A percentile compares a stretch with the other conserved stretches of the same genome.
Evolutionary conservation across 2,329 filamentous ascomycete species (phyloP).

Genomic region (Rhinocladiella mackenziei): DNA sequence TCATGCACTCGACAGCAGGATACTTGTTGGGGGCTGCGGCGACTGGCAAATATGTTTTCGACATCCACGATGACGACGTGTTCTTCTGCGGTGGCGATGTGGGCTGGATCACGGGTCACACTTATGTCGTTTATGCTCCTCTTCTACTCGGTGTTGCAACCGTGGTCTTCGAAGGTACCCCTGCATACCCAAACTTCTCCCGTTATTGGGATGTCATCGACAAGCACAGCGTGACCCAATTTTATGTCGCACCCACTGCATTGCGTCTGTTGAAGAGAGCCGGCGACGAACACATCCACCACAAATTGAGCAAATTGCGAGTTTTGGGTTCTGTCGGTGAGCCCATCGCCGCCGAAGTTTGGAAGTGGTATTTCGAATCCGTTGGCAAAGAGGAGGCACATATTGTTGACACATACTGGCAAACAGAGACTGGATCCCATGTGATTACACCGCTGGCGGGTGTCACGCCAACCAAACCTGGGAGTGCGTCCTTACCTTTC

Average conservation of each 20-base stretch:
- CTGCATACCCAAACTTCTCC: slow-evolving; percentile 95
- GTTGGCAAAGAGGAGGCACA: slow-evolving; percentile 93
- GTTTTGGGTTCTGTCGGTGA: slow-evolving; percentile 94
- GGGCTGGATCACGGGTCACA: slow-evolving; percentile 98
- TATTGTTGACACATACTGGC: slow-evolving; percentile 98
- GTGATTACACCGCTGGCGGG: slow-evolving; percentile 92
- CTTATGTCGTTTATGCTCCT: slow-evolving; percentile 95
- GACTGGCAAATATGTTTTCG: slow-evolving; percentile 98
- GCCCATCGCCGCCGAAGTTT: slow-evolving; percentile 94
- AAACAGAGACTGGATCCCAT: slow-evolving; percentile 96
- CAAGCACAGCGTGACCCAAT: slow-evolving; percentile 91
- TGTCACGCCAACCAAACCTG: slow-evolving; percentile 93
- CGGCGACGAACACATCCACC: slow-evolving; percentile 85
- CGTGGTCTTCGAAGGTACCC: slow-evolving; percentile 96
- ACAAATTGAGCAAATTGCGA: slow-evolving; percentile 81
- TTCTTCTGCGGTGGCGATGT: slow-evolving; percentile 99
- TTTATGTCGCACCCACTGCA: slow-evolving; percentile 96
- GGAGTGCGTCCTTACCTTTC: slow-evolving; percentile 92
- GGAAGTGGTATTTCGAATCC: slow-evolving; percentile 98
- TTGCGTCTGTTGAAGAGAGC: slow-evolving; percentile 91
- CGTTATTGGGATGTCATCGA: slow-evolving; percentile 98
- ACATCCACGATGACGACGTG: slow-evolving; percentile 87
- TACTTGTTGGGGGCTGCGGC: slow-evolving; percentile 90
- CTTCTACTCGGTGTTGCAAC: slow-evolving; percentile 88
- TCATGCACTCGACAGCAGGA: slow-evolving; percentile 94